phyloP scores from a whole-genome alignment of 768 basidiomycete species.

The Rubroboletus satanas region DNA sequence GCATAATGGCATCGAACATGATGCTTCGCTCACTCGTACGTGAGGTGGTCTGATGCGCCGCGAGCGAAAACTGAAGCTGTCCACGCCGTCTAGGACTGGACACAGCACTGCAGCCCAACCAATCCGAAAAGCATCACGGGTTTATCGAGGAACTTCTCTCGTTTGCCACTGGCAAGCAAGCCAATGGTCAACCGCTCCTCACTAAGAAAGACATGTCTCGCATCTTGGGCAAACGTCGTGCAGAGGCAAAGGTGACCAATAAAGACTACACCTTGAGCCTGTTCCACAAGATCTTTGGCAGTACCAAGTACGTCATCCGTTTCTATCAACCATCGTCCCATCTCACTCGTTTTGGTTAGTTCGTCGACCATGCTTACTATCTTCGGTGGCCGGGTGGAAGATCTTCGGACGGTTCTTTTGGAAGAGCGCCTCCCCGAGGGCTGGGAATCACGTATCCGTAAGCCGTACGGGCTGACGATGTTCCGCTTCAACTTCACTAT shows the following conservation, averaged over 20 bases:
- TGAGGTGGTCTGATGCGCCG: not conserved
- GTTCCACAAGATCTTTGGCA: conserved; percentile 63
- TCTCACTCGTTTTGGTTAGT: conserved; percentile 31
- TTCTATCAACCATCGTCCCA: not conserved
- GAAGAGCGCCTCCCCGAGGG: conserved; percentile 70
- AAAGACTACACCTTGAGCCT: conserved; percentile 49
- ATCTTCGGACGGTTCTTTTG: conserved; percentile 50
- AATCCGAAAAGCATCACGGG: conserved; percentile 46
- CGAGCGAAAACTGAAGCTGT: not conserved
- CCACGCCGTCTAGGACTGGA: conserved; percentile 49
- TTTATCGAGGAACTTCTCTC: conserved; percentile 58
- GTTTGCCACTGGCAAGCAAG: conserved; percentile 56
- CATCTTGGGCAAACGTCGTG: conserved; percentile 57
- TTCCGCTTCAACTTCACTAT: conserved; percentile 45
- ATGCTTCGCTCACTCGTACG: conserved; percentile 34
- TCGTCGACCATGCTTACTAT: conserved; percentile 64
- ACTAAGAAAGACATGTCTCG: conserved; percentile 59
- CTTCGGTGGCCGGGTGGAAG: conserved; percentile 61
- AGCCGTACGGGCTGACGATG: conserved; percentile 59
- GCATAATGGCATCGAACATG: conserved; percentile 57
- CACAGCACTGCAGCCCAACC: conserved; percentile 42
- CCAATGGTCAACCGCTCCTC: conserved; percentile 43
- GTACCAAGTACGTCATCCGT: conserved; percentile 52
- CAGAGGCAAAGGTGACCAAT: conserved; percentile 53
- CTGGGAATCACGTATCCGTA: conserved; percentile 61